These are phyloP conservation scores for Neospermospora avenae DNA, from an alignment of 2,329 filamentous ascomycete genomes.

Conservation along the genomic window DNA sequence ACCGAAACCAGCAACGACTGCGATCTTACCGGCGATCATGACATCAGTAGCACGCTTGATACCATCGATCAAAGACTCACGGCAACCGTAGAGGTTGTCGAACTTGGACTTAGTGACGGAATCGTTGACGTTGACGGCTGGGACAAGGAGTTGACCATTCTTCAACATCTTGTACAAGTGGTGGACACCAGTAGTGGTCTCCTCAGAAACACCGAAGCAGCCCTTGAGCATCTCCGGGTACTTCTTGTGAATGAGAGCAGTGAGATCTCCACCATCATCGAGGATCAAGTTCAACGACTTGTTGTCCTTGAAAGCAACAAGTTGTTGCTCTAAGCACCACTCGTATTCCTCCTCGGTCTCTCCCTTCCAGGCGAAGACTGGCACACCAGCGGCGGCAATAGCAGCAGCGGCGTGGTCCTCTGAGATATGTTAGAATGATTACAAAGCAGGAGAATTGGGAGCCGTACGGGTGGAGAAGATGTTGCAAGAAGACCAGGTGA, in stretches of 20 bases:
- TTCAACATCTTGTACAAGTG: slow-evolving; percentile 99
- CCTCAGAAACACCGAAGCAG: slow-evolving; percentile 98
- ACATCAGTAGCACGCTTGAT: slow-evolving; percentile 99
- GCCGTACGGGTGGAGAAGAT: slow-evolving; percentile 82
- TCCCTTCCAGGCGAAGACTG: slow-evolving; percentile 72
- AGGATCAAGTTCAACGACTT: slow-evolving; percentile 98
- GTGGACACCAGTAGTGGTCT: slow-evolving; percentile 99
- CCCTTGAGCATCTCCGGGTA: slow-evolving; percentile 97
- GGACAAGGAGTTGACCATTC: slow-evolving; percentile 82
- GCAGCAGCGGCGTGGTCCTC: slow-evolving; percentile 90
- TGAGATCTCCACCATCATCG: slow-evolving; percentile 97
- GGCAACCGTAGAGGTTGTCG: slow-evolving; percentile 99
- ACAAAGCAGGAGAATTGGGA: background rate
- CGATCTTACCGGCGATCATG: slow-evolving; percentile 99
- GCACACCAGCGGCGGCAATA: slow-evolving; percentile 81
- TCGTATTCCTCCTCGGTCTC: slow-evolving; percentile 99
- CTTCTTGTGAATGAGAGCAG: slow-evolving; percentile 93
- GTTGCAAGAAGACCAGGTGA: slow-evolving; percentile 99
- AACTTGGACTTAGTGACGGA: slow-evolving; percentile 99
- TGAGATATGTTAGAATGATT: background rate
- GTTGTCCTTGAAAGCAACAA: slow-evolving; percentile 92
- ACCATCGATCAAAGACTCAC: slow-evolving; percentile 96
- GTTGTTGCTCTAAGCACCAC: slow-evolving; percentile 99
- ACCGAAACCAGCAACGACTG: slow-evolving; percentile 95
- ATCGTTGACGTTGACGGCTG: slow-evolving; percentile 99